Percentiles rank a stretch among this genome's conserved stretches.
phyloP scores from a whole-genome alignment of 2,329 filamentous ascomycete genomes.

The Bipolaris oryzae region DNA sequence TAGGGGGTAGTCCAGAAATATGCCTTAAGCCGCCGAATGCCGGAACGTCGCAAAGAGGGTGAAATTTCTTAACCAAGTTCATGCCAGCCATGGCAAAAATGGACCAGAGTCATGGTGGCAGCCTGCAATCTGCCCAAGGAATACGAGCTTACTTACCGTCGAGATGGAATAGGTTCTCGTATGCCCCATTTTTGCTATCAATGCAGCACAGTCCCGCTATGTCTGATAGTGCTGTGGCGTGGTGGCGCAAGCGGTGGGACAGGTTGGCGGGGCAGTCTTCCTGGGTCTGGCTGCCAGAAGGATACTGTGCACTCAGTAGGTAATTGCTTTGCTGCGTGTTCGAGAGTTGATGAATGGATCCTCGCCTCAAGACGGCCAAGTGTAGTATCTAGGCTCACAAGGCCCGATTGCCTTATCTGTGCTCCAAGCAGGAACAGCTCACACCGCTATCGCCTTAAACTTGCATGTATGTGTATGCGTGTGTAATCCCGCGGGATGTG shows the following conservation, averaged over 20 bases:
- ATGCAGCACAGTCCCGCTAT: not conserved
- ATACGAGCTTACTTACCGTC: slow-evolving; percentile 38
- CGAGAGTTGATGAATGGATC: slow-evolving; percentile 6
- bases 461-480: slow-evolving; percentile 11
- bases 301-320: slow-evolving; percentile 3
- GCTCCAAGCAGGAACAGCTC: slow-evolving; percentile 15
- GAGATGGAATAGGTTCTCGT: slow-evolving; percentile 47
- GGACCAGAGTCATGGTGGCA: slow-evolving; percentile 22
- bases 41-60: slow-evolving; percentile 30
- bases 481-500: slow-evolving; percentile 12
- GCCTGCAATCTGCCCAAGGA: slow-evolving; percentile 9
- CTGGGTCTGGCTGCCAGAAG: slow-evolving; percentile 4
- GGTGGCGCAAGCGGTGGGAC: slow-evolving; percentile 8
- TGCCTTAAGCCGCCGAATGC: slow-evolving; percentile 34
- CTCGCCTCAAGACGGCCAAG: slow-evolving; percentile 11
- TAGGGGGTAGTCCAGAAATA: slow-evolving; percentile 17
- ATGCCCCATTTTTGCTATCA: slow-evolving; percentile 29
- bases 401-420: slow-evolving; percentile 25
- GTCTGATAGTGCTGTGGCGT: not conserved
- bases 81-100: slow-evolving; percentile 24
- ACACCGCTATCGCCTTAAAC: slow-evolving; percentile 31
- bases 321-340: slow-evolving; percentile 3
- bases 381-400: slow-evolving; percentile 17
- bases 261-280: slow-evolving; percentile 23
- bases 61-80: slow-evolving; percentile 17